Base-by-base conservation (phyloP, 441 rosid species). In the Pelargonium cotyledonis region DNA sequence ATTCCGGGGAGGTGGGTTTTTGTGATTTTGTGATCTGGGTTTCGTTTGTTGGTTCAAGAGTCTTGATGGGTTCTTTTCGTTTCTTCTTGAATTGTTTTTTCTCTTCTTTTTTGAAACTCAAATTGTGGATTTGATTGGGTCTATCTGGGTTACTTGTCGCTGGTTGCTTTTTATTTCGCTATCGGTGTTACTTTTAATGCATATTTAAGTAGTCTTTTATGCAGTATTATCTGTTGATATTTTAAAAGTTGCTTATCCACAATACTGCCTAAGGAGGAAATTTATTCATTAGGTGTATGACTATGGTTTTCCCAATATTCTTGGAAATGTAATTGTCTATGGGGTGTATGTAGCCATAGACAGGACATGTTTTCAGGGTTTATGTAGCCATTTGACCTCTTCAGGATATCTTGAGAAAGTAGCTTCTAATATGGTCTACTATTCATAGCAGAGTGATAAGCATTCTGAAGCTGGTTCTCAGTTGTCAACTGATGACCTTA, bases 171-270 rank as follows among this genome's bases (percentile, higher is more conserved):
- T 16, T 7, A n/a, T 51, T 51, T 51, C 57, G 15, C 14, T 68
- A 73, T 73, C 23, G 23, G 1, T 21, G 23, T 21, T 21, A 40
- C 41, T 16, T 67, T 69, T 66, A 19, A 31, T 61, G 19, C 63
- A 58, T 68, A 40, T 67, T 29, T 31, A 3, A 76, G 60, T 43
- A 18, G 1, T 16, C 18, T 14, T 51, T 51, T 6, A 55, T 14
- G 8, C 61, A 55, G 4, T 16, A 18, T 55, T 51, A 1, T 18
- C 7, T 55, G 6, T 9, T 10, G 61, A 55, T 55, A 8, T 16
- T 55, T 5, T 21, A 55, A 8, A 16, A 55, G 61, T 55, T 55
- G 61, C 58, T 16, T 16, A 6, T 55, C 7, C 6, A 55, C 6
- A 55, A 18, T 51, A 14, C n/a, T 51, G 8, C n/a, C 15, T 55